A percentile compares a stretch with the other conserved stretches of the same genome.
phyloP scores from a whole-genome alignment of 2,329 filamentous ascomycete genomes.

The Pyricularia sp. region DNA sequence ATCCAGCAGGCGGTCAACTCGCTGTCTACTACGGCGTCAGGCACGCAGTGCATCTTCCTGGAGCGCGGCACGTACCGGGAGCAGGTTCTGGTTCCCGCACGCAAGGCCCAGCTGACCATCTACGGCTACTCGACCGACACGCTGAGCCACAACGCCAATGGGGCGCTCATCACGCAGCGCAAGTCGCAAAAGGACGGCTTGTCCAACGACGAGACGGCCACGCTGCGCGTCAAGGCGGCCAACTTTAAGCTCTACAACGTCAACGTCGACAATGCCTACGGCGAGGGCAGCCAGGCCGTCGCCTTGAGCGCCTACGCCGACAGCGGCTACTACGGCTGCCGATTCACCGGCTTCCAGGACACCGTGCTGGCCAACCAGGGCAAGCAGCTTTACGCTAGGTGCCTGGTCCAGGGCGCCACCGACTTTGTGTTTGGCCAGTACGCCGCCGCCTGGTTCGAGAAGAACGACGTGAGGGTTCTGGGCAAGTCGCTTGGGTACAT shows the following conservation, averaged over 20 bases:
- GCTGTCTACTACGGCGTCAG: conserved; percentile 39
- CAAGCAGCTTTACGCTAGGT: conserved; percentile 35
- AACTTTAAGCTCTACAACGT: conserved; percentile 55
- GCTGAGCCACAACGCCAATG: conserved; percentile 42
- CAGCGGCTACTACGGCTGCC: conserved; percentile 36
- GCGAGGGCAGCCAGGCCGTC: conserved; percentile 36
- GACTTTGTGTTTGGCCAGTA: conserved; percentile 27
- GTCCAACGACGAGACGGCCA: conserved; percentile 41
- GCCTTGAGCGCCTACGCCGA: conserved; percentile 33
- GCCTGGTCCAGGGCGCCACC: conserved; percentile 21
- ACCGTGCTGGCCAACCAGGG: conserved; percentile 36
- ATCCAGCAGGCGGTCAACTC: conserved; percentile 49
- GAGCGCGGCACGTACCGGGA: conserved; percentile 50
- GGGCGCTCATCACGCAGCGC: conserved; percentile 40
- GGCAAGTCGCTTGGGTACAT: conserved; percentile 26
- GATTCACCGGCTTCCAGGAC: conserved; percentile 38
- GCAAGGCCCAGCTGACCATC: conserved; percentile 37
- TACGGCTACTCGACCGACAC: conserved; percentile 47
- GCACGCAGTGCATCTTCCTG: conserved; percentile 53
- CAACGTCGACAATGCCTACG: conserved; percentile 37
- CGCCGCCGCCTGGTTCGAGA: conserved; percentile 33
- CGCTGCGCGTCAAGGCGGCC: conserved; percentile 31
- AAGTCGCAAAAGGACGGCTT: conserved; percentile 35
- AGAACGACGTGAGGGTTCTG: conserved; percentile 28
- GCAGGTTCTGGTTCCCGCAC: conserved; percentile 43